These are phyloP conservation scores for Tetraselmis chui DNA, from an alignment of 139 green algal genomes.

Conservation along the genomic window DNA sequence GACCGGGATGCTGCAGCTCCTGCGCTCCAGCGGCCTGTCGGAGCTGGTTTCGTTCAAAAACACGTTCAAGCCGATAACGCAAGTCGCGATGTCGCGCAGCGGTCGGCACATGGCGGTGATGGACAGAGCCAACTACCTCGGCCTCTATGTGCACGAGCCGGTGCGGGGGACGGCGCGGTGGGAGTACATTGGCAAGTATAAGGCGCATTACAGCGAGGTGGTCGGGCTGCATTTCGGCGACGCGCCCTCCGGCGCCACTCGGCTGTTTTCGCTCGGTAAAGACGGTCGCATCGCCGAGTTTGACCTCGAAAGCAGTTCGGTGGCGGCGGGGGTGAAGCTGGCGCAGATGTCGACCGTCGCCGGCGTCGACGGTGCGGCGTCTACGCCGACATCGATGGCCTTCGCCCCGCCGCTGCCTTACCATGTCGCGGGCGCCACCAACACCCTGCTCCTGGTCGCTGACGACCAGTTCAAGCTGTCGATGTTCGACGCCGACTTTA, in stretches of 20 bases:
- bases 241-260: conserved; percentile 42
- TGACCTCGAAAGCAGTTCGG: conserved; percentile 33
- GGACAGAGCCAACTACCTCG: conserved; percentile 28
- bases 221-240: conserved; percentile 52
- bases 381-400: conserved; percentile 33
- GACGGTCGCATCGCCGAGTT: conserved; percentile 59
- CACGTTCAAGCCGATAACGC: conserved; percentile 10
- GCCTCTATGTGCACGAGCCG: conserved; percentile 44
- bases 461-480: conserved; percentile 56
- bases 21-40: background rate
- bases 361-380: background rate
- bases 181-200: conserved; percentile 58
- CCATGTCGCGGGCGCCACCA: conserved; percentile 34
- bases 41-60: background rate
- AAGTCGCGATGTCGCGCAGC: conserved; percentile 27
- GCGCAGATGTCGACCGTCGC: background rate
- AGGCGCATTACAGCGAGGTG: conserved; percentile 38
- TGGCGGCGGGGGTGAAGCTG: conserved; percentile 30
- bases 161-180: conserved; percentile 44
- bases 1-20: background rate
- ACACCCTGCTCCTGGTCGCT: conserved; percentile 56
- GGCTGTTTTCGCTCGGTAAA: conserved; percentile 56
- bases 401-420: conserved; percentile 63
- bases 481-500: conserved; percentile 34
- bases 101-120: conserved; percentile 32